phyloP scores from a whole-genome alignment of 352 stramenopile species.

The Phytopythium aichiense region DNA sequence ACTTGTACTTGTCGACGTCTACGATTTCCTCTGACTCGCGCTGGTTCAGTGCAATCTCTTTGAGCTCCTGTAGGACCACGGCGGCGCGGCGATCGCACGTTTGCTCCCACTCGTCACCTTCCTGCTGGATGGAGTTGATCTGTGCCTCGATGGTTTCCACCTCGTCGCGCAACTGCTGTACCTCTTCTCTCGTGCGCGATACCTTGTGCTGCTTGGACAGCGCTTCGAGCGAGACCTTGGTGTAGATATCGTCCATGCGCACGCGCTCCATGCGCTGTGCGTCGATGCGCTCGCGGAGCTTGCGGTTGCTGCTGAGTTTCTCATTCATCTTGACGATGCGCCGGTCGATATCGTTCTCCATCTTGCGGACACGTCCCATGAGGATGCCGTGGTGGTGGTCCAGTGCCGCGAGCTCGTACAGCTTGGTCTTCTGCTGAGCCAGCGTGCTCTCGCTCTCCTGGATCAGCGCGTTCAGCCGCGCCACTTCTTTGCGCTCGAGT shows the following conservation, averaged over 20 bases:
- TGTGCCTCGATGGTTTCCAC: constrained; percentile 49
- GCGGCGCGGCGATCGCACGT: constrained; percentile 50
- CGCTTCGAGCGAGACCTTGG: constrained; percentile 61
- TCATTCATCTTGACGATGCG: constrained; percentile 85
- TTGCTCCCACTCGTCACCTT: constrained; percentile 60
- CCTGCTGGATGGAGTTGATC: constrained; percentile 47
- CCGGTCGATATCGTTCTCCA: constrained; percentile 81
- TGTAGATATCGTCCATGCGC: constrained; percentile 72
- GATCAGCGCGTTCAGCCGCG: constrained; percentile 56
- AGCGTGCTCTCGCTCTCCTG: constrained; percentile 57
- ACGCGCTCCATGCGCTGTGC: constrained; percentile 62
- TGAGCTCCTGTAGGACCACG: constrained; percentile 59
- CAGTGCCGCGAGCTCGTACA: constrained; percentile 67
- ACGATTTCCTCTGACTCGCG: constrained; percentile 46
- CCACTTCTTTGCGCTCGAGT: constrained; percentile 70
- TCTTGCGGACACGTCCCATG: constrained; percentile 61
- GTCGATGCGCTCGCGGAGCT: constrained; percentile 59
- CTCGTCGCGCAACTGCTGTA: constrained; percentile 55
- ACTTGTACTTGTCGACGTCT: constrained; percentile 61
- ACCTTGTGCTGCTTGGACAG: constrained; percentile 60
- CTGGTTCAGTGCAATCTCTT: constrained; percentile 58
- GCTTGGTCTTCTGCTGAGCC: constrained; percentile 66
- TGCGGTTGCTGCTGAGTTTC: constrained; percentile 61
- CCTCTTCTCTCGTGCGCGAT: constrained; percentile 31
- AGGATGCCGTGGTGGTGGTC: constrained; percentile 68